Base-by-base conservation (phyloP, 2,329 filamentous ascomycete species). In the Fusarium chuoi region DNA sequence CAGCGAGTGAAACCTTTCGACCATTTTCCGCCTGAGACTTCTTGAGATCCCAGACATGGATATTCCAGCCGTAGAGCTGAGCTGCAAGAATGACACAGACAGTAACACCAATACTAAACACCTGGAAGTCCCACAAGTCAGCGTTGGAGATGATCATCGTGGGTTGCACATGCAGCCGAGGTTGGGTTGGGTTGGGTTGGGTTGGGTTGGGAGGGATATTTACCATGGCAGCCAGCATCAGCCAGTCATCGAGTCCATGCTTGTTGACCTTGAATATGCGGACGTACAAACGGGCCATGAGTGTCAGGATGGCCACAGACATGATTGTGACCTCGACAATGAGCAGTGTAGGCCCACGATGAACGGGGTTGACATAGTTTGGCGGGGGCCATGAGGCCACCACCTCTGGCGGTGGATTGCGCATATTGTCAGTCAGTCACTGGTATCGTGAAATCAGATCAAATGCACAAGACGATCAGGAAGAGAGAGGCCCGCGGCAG, bases 171-270 rank as follows among this genome's bases (percentile, higher is more conserved):
- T 71, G 61, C 49, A 58, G 51, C 67, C 70, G 72, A 75, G 61
- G 74, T 42, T 28, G 13, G 41, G 22, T 11, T 41, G 39, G 22
- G 8, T 41, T 41, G 39, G 1, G 39, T n/a, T n/a, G 15, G 15
- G 17, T 30, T 30, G 30, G 30, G 11, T 30, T 30, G 41, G 18
- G 42, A 20, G 33, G 20, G 17, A 65, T 54, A 79, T 65, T 75
- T 70, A 84, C 83, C 69, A 80, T 79, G 8, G 82, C 82, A 39
- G 62, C 79, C 10, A 84, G 68, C 83, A 85, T 85, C 18, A 85
- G 59, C 83, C 81, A 84, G 75, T 85, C 84, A 67, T 85, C 84
- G 59, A 79, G 75, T 39, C 82, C 81, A 42, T 68, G 78, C 56
- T 78, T 80, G 48, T 79, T 78, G 39, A 84, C 77, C 41, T 83